Evolutionary conservation across 73 alveolate genomes (phyloP).

Genomic region (Blepharisma japonicum): DNA sequence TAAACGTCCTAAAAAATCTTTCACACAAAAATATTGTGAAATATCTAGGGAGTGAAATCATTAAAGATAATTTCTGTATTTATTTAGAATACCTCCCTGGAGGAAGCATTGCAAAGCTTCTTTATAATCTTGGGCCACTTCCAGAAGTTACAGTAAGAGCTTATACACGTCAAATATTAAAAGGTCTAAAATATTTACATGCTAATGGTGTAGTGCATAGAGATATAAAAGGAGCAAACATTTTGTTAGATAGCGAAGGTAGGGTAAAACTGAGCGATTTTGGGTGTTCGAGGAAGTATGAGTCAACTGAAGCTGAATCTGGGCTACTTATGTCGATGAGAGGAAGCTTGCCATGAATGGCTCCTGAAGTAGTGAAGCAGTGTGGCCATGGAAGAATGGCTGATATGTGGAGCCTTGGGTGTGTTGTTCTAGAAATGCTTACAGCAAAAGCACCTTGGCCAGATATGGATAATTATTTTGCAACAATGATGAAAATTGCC

Average conservation of each 20-base stretch:
- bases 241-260: conserved; percentile 65
- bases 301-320: conserved; percentile 38
- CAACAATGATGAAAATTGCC: conserved; percentile 27
- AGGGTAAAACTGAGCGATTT: conserved; percentile 72
- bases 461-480: conserved; percentile 34
- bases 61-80: conserved; percentile 59
- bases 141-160: conserved; percentile 45
- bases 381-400: conserved; percentile 45
- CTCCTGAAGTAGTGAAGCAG: conserved; percentile 38
- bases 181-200: conserved; percentile 69
- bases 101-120: conserved; percentile 41
- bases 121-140: conserved; percentile 34
- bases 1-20: conserved; percentile 50
- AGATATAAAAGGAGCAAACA: conserved; percentile 78
- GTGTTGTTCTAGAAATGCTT: conserved; percentile 67
- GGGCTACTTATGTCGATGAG: conserved; percentile 44
- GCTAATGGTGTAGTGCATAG: conserved; percentile 76
- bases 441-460: conserved; percentile 43
- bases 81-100: conserved; percentile 73
- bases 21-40: conserved; percentile 66
- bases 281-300: conserved; percentile 52
- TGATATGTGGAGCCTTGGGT: conserved; percentile 77
- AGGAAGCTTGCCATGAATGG: conserved; percentile 74
- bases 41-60: conserved; percentile 70
- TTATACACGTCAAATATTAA: conserved; percentile 34